These are phyloP conservation scores for Penicillium crustosum DNA, from an alignment of 2,329 filamentous ascomycete species.

Conservation along the genomic window DNA sequence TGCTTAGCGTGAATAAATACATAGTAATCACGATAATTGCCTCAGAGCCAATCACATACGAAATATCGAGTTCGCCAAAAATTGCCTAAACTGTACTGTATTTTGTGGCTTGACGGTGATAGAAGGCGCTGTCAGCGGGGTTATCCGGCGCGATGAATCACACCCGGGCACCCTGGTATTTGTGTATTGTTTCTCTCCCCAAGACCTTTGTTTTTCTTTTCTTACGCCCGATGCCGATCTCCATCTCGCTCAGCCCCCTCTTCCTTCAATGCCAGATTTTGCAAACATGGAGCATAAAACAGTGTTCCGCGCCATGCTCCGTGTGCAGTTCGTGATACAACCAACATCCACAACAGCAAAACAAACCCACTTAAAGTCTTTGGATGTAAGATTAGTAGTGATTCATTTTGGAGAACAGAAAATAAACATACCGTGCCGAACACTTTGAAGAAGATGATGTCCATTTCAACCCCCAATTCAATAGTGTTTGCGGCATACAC, in stretches of 20 bases:
- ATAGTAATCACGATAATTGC: background rate
- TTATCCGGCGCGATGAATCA: background rate
- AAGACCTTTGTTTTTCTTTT: no score
- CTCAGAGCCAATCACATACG: conserved; percentile 9
- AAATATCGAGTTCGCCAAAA: conserved; percentile 7
- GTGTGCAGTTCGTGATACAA: conserved; percentile 47
- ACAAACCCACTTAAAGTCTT: conserved; percentile 50
- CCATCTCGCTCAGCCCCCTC: conserved; percentile 12
- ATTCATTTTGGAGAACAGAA: background rate
- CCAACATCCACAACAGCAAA: conserved; percentile 53
- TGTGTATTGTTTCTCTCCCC: background rate
- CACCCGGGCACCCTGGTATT: background rate
- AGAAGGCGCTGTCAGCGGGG: background rate
- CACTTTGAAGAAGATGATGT: conserved; percentile 54
- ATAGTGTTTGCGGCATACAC: conserved; percentile 44
- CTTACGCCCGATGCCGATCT: conserved; percentile 12
- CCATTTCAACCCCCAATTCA: conserved; percentile 49
- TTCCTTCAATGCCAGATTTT: conserved; percentile 31
- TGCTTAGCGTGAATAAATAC: background rate
- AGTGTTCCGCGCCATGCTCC: conserved; percentile 48
- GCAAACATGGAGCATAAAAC: conserved; percentile 53
- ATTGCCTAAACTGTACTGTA: conserved; percentile 9
- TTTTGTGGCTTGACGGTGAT: background rate
- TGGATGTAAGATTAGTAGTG: background rate
- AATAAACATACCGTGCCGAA: conserved; percentile 47